Evolutionary conservation across 305 asterid genomes (phyloP), one percentile per base, ranked within the genome.

Genomic region (Rubia peregrina): DNA sequence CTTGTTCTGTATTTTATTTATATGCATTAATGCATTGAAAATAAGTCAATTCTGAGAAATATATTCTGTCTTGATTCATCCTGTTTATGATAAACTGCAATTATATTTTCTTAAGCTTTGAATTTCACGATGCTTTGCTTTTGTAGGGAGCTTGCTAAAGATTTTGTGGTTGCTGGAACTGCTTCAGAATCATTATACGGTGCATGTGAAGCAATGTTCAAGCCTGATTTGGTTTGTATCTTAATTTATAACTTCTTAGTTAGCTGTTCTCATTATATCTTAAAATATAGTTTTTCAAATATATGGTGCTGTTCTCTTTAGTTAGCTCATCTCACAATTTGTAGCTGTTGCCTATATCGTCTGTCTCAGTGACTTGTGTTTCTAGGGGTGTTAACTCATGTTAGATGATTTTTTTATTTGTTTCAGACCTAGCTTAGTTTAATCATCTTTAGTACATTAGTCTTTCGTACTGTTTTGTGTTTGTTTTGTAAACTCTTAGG

Each of bases 161-260:
- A 94, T 80, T 94, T 94, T 82, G 99, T 94, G 71, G 98, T 94
- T 76, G 90, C 98, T 70, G 98, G 98, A 43, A 94, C 97, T 73
- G 96, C 97, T 69, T 91, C 96, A 43, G 99, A 94, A 80, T 94
- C 99, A 21, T 89, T 94, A 46, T 94, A 94, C 49, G 99, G 99
- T 82, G 99, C 99, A 69, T 91, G 97, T 61, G 99, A 94, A 85
- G 90, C 99, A 12, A 94, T 94, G 99, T 94, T 82, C 86, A 91
- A 89, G 75, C 94, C 99, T 21, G 96, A 89, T 77, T 82, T 94
- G 99, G 97, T 94, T 69, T 38, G 94, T 81, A 26, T 26, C 30
- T 26, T 26, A 26, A 26, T 26, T 26, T 26, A 26, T 26, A 26
- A 14, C 14, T 19, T 53, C 78, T 64, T 69, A 14, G 30, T 57